Conservation (phyloP, 2,329 filamentous ascomycete genomes). For the Fusarium goolgardi region DNA sequence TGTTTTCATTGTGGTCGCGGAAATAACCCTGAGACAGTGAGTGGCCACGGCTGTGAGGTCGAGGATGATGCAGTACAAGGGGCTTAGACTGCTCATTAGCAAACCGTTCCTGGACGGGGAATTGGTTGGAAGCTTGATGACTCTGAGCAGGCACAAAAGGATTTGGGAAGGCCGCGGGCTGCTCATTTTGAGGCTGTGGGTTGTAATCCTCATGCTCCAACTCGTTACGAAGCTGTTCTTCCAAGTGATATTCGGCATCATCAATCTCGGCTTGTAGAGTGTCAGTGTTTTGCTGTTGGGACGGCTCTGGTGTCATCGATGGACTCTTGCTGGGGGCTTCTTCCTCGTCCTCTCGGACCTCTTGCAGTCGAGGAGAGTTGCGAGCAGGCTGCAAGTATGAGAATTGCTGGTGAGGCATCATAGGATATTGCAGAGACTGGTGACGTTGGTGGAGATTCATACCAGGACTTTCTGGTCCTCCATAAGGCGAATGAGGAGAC, state of each 20-base stretch:
- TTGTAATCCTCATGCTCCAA: constrained; percentile 83
- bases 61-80: constrained; percentile 74
- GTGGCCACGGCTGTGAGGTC: constrained; percentile 78
- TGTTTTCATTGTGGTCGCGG: constrained; percentile 62
- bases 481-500: constrained; percentile 74
- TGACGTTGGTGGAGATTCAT: constrained; percentile 66
- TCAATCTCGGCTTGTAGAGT: constrained; percentile 88
- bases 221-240: constrained; percentile 81
- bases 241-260: constrained; percentile 85
- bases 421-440: constrained; percentile 68
- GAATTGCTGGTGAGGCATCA: constrained; percentile 68
- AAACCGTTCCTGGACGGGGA: constrained; percentile 62
- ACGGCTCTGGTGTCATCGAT: constrained; percentile 66
- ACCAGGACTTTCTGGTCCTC: constrained; percentile 62
- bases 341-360: constrained; percentile 79
- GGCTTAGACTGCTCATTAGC: constrained; percentile 65
- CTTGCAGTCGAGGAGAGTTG: constrained; percentile 73
- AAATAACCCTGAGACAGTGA: constrained; percentile 76
- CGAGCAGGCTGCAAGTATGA: constrained; percentile 65
- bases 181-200: constrained; percentile 63
- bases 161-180: constrained; percentile 36
- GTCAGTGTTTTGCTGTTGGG: constrained; percentile 63
- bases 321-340: constrained; percentile 64
- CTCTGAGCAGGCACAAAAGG: constrained; percentile 52
- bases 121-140: constrained; percentile 61